These are phyloP conservation scores for Emericellopsis cladophorae DNA, from an alignment of 2,329 filamentous ascomycete species.

Conservation along the genomic window DNA sequence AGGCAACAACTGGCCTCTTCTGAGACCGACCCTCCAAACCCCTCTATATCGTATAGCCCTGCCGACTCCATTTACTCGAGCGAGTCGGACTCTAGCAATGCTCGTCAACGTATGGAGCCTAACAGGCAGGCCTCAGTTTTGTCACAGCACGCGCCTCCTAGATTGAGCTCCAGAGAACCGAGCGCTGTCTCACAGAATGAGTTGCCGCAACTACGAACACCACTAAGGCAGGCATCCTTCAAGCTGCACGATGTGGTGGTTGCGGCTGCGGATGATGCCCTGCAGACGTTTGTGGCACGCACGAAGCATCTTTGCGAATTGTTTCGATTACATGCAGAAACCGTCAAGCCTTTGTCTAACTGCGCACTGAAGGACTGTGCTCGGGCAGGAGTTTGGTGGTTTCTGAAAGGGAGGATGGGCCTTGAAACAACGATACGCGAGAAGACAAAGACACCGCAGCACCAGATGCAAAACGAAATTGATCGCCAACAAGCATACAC, in stretches of 20 bases:
- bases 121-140: not conserved
- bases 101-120: too few relatives aligned
- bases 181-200: not conserved
- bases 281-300: slow-evolving; percentile 56
- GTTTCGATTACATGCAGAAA: slow-evolving; percentile 68
- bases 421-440: slow-evolving; percentile 62
- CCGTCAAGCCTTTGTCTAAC: slow-evolving; percentile 50
- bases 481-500: slow-evolving; percentile 66
- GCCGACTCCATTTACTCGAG: slow-evolving; percentile 21
- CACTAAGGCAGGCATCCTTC: slow-evolving; percentile 16
- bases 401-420: slow-evolving; percentile 64
- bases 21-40: slow-evolving; percentile 10
- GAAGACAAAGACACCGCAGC: slow-evolving; percentile 36
- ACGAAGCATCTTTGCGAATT: slow-evolving; percentile 64
- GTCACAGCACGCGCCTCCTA: not conserved
- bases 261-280: slow-evolving; percentile 49
- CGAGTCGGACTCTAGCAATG: slow-evolving; percentile 7
- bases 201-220: not conserved
- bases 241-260: slow-evolving; percentile 26
- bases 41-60: slow-evolving; percentile 25
- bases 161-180: not conserved
- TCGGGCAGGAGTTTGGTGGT: slow-evolving; percentile 77
- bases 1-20: slow-evolving; percentile 13
- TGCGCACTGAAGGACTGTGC: slow-evolving; percentile 56
- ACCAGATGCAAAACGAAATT: slow-evolving; percentile 38